Conservation (phyloP, 2,329 filamentous ascomycete species). For the Cladosporium colombiae region DNA sequence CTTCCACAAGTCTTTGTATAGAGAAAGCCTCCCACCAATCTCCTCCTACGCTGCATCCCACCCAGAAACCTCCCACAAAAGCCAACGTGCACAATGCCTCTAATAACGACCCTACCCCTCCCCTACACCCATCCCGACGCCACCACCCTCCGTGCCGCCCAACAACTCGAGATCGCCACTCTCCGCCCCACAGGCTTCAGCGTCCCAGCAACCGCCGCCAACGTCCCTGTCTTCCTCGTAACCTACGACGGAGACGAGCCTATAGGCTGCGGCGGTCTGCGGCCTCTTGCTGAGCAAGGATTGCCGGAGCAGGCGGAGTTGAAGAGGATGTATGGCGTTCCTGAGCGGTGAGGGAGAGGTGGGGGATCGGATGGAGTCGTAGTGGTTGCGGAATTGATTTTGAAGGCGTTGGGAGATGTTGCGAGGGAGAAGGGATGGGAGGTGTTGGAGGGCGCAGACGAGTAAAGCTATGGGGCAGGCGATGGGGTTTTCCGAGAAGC, state of each 20-base stretch:
- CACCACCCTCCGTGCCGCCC: neutral
- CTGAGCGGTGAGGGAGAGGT: neutral
- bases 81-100: neutral
- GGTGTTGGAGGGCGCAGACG: constrained; percentile 5
- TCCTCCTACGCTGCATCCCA: too few species aligned
- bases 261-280: constrained; percentile 6
- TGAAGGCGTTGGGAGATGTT: neutral
- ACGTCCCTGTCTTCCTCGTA: neutral
- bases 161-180: constrained; percentile 2
- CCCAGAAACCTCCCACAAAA: too few species aligned
- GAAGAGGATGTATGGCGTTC: constrained; percentile 13
- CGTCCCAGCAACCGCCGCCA: neutral
- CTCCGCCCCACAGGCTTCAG: neutral
- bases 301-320: constrained; percentile 11
- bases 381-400: neutral
- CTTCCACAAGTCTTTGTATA: too few species aligned
- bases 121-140: neutral
- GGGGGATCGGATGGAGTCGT: neutral
- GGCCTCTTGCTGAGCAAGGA: constrained; percentile 9
- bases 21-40: too few species aligned
- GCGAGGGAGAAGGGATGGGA: constrained; percentile 4
- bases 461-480: constrained; percentile 7
- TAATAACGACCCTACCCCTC: neutral
- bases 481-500: constrained; percentile 12
- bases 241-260: neutral